A percentile compares a stretch with the other conserved stretches of the same genome.
Conservation (phyloP, 192 early-diverging fungal genomes). For the Backusella tuberculispora region DNA sequence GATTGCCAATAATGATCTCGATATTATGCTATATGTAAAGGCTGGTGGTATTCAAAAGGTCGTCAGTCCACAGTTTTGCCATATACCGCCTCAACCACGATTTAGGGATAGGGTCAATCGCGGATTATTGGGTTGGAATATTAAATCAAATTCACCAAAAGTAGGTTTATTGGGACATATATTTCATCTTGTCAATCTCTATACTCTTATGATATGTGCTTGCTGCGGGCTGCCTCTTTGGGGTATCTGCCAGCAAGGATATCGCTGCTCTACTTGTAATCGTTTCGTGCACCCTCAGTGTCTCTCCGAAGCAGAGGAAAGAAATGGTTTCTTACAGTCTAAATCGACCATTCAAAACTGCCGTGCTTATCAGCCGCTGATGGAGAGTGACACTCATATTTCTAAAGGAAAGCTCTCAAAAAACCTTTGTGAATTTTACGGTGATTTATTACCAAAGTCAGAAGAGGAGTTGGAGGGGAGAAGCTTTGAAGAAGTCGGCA, state of each 20-base stretch:
- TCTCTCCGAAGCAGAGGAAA: conserved; percentile 15
- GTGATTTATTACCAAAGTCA: conserved; percentile 9
- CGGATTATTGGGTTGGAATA: conserved; percentile 4
- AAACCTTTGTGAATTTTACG: conserved; percentile 7
- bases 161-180: conserved; percentile 43
- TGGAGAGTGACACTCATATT: conserved; percentile 44
- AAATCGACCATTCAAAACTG: conserved; percentile 17
- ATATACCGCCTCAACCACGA: conserved; percentile 31
- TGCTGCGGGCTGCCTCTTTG: conserved; percentile 56
- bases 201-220: conserved; percentile 54
- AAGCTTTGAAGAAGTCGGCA: conserved; percentile 41
- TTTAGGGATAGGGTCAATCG: conserved; percentile 16
- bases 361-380: conserved; percentile 18
- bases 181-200: conserved; percentile 57
- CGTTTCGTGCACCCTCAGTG: conserved; percentile 55
- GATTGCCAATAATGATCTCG: conserved; percentile 33
- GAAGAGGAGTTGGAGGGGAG: conserved; percentile 21
- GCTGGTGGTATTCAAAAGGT: conserved; percentile 46
- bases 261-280: conserved; percentile 54
- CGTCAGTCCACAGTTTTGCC: conserved; percentile 49
- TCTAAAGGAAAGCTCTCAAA: conserved; percentile 20
- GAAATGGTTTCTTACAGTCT: not conserved
- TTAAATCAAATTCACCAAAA: conserved; percentile 2
- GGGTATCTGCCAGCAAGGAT: conserved; percentile 59
- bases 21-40: conserved; percentile 42